A percentile compares a stretch with the other conserved stretches of the same genome.
These are phyloP conservation scores for Ophiocordyceps polyrhachis-furcata DNA, from an alignment of 2,329 filamentous ascomycete species.

Conservation along the genomic window DNA sequence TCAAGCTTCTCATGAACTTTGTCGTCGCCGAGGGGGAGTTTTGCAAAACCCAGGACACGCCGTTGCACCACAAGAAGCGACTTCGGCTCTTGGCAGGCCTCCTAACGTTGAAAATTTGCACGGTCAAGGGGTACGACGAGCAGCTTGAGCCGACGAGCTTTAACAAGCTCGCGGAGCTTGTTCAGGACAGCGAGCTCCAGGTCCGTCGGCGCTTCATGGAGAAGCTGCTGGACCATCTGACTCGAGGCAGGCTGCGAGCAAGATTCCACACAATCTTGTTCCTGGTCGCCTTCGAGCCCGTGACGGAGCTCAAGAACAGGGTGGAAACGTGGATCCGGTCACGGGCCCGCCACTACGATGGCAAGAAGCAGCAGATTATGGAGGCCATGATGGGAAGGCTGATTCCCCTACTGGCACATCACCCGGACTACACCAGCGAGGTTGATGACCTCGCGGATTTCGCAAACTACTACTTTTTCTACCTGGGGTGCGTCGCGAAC, in stretches of 20 bases:
- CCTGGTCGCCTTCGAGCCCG: constrained; percentile 78
- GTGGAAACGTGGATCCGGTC: constrained; percentile 82
- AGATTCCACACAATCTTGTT: constrained; percentile 86
- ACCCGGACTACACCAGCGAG: constrained; percentile 64
- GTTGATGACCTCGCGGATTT: constrained; percentile 60
- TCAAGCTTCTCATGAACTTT: constrained; percentile 61
- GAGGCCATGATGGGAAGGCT: constrained; percentile 69
- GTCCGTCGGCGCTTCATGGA: constrained; percentile 66
- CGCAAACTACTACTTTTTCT: constrained; percentile 77
- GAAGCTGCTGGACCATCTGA: constrained; percentile 81
- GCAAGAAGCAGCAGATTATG: constrained; percentile 44
- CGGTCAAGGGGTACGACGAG: constrained; percentile 55
- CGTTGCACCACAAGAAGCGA: constrained; percentile 59
- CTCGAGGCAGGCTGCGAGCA: constrained; percentile 45
- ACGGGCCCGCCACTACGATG: constrained; percentile 46
- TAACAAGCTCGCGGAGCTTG: constrained; percentile 60
- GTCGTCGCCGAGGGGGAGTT: constrained; percentile 63
- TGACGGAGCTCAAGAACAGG: constrained; percentile 49
- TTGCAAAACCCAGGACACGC: constrained; percentile 56
- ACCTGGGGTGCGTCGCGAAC: constrained; percentile 62
- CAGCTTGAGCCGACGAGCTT: constrained; percentile 57
- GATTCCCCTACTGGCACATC: constrained; percentile 76
- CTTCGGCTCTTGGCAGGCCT: constrained; percentile 68
- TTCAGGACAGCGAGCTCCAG: constrained; percentile 56
- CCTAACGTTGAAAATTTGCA: constrained; percentile 68